Evolutionary conservation across 768 basidiomycete genomes (phyloP), one percentile per base, ranked within the genome.

Genomic region (Erythrobasidium yunnanense): DNA sequence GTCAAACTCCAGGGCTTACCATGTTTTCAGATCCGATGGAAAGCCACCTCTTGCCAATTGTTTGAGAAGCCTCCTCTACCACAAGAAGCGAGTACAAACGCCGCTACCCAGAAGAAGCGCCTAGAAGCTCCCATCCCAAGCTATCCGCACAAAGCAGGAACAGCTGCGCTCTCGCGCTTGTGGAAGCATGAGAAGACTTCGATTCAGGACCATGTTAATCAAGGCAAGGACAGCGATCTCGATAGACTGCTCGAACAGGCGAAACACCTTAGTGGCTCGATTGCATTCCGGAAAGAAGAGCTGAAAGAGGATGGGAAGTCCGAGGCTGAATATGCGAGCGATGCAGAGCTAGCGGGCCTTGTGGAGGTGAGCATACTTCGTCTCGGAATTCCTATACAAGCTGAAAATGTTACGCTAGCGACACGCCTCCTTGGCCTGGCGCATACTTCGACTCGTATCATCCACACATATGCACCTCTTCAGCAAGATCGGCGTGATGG

Each of bases 161-260:
- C 84, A 46, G 82, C 82, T 66, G 78, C 85, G 0, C 76, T 89
- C 73, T 86, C 86, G 1, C 86, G 88, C 68, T 85, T 88, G 29
- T 90, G 88, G 88, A 82, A 83, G 65, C 83, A 86, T 83, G 87
- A 88, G 17, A 88, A 85, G 72, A 78, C 82, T 68, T 82, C 82
- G 53, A 72, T 87, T 60, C 58, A 71, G 8, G 85, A 88, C 74
- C 74, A 88, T 27, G 79, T 85, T 72, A 81, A 78, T 65, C 83
- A 83, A 11, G 85, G 84, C 35, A 58, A 45, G 13, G 56, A 35
- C 13, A 45, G 20, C 3, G 56, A 58, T 17, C 38, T 58, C n/a
- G 34, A 34, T 3, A 13, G 22, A 13, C 29, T 42, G 34, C 47
- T 58, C 32, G 56, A 58, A 30, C 27, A 27, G 8, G 56, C 56